Evolutionary conservation across 2,329 filamentous ascomycete species (phyloP).

Genomic region (Sarocladiaceae sp.): DNA sequence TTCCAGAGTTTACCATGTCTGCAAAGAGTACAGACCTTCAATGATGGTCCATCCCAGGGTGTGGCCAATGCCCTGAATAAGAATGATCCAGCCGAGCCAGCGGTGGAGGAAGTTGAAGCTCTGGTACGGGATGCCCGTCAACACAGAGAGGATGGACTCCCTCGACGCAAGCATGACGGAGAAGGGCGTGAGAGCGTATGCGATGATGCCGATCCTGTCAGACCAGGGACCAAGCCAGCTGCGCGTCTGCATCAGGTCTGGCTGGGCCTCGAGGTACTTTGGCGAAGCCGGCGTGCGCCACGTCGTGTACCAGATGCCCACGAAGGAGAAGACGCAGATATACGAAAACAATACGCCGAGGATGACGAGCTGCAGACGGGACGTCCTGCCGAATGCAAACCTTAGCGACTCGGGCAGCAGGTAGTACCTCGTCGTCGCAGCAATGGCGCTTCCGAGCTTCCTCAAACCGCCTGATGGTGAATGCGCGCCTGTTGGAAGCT

Average conservation of each 20-base stretch:
- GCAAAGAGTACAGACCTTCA: constrained; percentile 50
- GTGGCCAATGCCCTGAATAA: constrained; percentile 60
- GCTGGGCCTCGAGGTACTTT: constrained; percentile 59
- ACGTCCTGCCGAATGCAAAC: constrained; percentile 62
- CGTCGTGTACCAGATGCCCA: constrained; percentile 63
- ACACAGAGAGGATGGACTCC: constrained; percentile 61
- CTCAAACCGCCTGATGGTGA: constrained; percentile 11
- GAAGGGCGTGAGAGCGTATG: constrained; percentile 68
- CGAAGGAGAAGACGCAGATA: constrained; percentile 60
- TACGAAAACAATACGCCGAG: constrained; percentile 54
- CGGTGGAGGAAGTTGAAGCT: constrained; percentile 72
- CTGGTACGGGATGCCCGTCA: constrained; percentile 70
- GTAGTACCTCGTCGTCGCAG: constrained; percentile 38
- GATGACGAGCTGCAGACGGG: constrained; percentile 59
- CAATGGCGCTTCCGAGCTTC: constrained; percentile 27
- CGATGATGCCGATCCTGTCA: constrained; percentile 62
- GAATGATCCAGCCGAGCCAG: constrained; percentile 68
- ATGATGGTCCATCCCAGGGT: constrained; percentile 66
- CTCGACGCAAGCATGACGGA: constrained; percentile 59
- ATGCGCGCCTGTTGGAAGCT: background rate
- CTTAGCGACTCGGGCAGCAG: constrained; percentile 55
- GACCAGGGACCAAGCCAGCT: constrained; percentile 60
- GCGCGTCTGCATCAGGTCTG: constrained; percentile 40
- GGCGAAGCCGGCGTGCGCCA: constrained; percentile 61
- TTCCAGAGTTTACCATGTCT: no score